phyloP scores from a whole-genome alignment of 345 rosid species.

The Syzygium aqueum region DNA sequence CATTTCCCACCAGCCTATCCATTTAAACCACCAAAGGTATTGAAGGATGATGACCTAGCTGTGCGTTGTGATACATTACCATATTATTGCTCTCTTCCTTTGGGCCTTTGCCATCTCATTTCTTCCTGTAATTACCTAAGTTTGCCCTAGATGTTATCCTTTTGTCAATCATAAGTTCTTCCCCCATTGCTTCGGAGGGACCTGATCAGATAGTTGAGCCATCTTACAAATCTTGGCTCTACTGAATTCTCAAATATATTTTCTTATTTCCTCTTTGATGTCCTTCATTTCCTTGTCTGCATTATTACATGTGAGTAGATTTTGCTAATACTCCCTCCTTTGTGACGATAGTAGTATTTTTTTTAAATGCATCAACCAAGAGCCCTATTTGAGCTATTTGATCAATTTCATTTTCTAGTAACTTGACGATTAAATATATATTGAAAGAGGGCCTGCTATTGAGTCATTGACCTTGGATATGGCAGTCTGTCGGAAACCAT shows the following conservation, averaged over 20 bases:
- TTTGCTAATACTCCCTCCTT: not conserved
- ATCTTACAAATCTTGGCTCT: not conserved
- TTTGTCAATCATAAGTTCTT: not conserved
- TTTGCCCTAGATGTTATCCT: not conserved
- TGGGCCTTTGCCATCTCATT: not conserved
- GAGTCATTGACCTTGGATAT: not conserved
- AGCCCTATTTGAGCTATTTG: not conserved
- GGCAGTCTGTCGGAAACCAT: not conserved
- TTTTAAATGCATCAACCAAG: not conserved
- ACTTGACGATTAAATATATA: not conserved
- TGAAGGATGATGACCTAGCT: not conserved
- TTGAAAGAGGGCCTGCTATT: not conserved
- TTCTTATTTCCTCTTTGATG: no score
- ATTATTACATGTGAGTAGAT: not conserved
- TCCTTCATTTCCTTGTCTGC: no score
- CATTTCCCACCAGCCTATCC: constrained; percentile 45
- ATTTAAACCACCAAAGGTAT: constrained; percentile 48
- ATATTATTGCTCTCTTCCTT: not conserved
- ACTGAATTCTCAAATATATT: no score
- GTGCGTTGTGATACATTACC: not conserved
- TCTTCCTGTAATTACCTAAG: not conserved
- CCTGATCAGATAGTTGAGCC: not conserved
- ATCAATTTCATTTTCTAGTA: not conserved
- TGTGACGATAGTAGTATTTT: not conserved
- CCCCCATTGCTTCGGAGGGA: not conserved